A percentile compares a stretch with the other conserved stretches of the same genome.
These are phyloP conservation scores for Clarireedia paspali DNA, from an alignment of 2,329 filamentous ascomycete species.

Conservation along the genomic window DNA sequence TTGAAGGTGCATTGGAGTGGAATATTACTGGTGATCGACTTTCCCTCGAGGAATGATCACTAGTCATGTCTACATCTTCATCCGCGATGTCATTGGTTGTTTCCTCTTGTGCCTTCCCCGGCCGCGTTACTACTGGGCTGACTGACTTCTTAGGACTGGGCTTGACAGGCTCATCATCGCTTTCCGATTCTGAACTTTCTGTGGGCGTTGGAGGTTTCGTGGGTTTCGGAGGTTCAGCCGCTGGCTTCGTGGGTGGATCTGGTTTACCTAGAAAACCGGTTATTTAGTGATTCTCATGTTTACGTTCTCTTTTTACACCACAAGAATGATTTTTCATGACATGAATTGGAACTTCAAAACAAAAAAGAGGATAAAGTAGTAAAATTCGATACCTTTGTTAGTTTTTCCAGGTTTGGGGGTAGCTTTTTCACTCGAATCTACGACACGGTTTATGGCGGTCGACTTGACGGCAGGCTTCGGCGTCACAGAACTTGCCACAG, in stretches of 20 bases:
- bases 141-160: neutral
- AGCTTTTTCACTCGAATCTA: neutral
- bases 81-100: conserved; percentile 1
- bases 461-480: neutral
- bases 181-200: neutral
- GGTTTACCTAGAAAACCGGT: neutral
- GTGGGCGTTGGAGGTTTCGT: neutral
- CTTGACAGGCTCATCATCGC: neutral
- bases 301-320: neutral
- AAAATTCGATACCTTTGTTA: neutral
- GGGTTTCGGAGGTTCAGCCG: neutral
- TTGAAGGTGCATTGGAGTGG: conserved; percentile 4
- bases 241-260: neutral
- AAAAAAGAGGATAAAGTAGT: neutral
- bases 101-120: neutral
- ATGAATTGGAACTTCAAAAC: neutral
- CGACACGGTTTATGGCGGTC: neutral
- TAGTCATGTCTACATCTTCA: conserved; percentile 13
- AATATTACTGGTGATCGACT: conserved; percentile 27
- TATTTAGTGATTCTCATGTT: no score
- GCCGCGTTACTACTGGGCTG: neutral
- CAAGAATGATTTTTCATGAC: neutral
- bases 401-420: neutral
- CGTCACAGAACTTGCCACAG: neutral
- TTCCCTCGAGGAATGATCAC: conserved; percentile 19